Base-by-base conservation (phyloP, 148 eudicot genomes). In the Amaranthus palmeri region DNA sequence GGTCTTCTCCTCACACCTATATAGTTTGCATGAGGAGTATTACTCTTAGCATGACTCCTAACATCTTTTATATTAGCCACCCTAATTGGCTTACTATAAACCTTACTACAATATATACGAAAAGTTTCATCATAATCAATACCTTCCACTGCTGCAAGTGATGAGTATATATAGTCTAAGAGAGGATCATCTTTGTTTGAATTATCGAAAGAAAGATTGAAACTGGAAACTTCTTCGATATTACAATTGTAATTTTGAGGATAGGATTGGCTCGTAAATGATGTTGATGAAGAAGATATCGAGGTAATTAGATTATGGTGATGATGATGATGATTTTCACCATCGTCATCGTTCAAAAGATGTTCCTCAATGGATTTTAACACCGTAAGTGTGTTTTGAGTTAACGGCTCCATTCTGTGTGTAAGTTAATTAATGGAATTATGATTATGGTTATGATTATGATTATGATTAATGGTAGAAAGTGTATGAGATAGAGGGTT, bases 1-100 rank as follows among this genome's bases (percentile, higher is more conserved):
- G 81, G 84, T 36, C 81, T 51, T 25, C 79, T 69, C 46, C 84
- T 70, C 1, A 82, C 85, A 4, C 85, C 82, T 61, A 67, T 61
- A 15, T 73, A 64, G 44, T 54, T 48, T 54, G 9, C 54, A 18
- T 25, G 42, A 9, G 6, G n/a, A 12, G 6, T 54, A 42, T 72
- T 43, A 47, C 10, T 40, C 50, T 18, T 61, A n/a, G 36, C 36
- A 25, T 25, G 36, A 25, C 36, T 25, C 36, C 14, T 11, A 25
- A 25, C 36, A 42, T 42, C 9, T 14, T 13, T 10, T 44, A 44
- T 63, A n/a, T 18, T 8, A 6, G 67, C 15, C 3, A 17, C 9
- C n/a, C 46, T 44, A 43, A 9, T 3, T 3, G 50, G 67, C 8
- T 63, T 63, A 11, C 25, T 45, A 45, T 36, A 56, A 5, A 25